Percentiles rank a stretch among this genome's conserved stretches.
Evolutionary conservation across 257 asterid species (phyloP).

Genomic region (Eucommia ulmoides): DNA sequence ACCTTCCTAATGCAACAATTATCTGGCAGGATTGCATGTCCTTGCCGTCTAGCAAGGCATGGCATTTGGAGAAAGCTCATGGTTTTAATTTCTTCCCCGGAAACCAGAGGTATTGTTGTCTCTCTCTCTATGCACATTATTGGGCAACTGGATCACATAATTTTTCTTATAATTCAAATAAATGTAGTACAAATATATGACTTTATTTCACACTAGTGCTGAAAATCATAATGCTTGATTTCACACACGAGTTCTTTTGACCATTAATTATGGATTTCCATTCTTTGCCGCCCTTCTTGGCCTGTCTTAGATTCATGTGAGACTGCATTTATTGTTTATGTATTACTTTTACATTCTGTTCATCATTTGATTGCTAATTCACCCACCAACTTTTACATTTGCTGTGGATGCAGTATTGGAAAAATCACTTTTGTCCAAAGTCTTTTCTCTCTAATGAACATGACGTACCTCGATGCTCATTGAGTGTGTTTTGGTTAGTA

Average conservation of each 20-base stretch:
- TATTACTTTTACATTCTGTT: conserved; percentile 7
- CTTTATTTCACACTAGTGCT: neutral
- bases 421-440: too few relatives aligned
- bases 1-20: conserved; percentile 1
- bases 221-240: neutral
- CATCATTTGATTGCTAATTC: conserved; percentile 5
- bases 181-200: neutral
- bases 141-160: too few relatives aligned
- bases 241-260: neutral
- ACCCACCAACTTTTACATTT: conserved; percentile 10
- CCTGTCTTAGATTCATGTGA: neutral
- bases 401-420: conserved; percentile 56
- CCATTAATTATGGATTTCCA: neutral
- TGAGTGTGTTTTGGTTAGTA: too few relatives aligned
- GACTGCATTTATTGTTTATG: conserved; percentile 7
- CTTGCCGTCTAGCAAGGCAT: conserved; percentile 49
- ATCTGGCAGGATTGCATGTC: conserved; percentile 64
- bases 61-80: conserved; percentile 83
- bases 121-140: too few relatives aligned
- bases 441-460: too few relatives aligned
- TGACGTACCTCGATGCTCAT: too few relatives aligned
- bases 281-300: neutral
- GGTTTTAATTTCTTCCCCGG: conserved; percentile 92
- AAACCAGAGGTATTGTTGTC: conserved; percentile 63
- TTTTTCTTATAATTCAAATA: neutral